These are phyloP conservation scores for Yamadazyma spencermartinsiae DNA, from an alignment of 1,139 yeast species.

Conservation along the genomic window DNA sequence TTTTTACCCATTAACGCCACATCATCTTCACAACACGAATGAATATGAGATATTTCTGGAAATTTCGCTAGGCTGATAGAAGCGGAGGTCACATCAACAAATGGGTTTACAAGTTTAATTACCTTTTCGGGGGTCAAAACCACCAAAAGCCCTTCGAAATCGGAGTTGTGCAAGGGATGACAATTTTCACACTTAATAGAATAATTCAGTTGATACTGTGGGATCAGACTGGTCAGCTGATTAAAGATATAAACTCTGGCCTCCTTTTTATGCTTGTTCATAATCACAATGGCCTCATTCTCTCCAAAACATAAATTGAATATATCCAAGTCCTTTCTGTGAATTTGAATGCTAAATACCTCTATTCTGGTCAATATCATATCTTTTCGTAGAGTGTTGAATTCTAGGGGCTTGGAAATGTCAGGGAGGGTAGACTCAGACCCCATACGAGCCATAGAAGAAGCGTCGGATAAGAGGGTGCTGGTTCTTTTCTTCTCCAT, in stretches of 20 bases:
- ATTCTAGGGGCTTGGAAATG: slow-evolving; percentile 25
- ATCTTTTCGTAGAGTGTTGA: slow-evolving; percentile 54
- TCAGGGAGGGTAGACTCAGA: slow-evolving; percentile 38
- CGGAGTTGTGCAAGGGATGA: slow-evolving; percentile 31
- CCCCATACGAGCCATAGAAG: slow-evolving; percentile 65
- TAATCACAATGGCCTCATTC: slow-evolving; percentile 60
- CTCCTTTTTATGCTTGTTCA: slow-evolving; percentile 30
- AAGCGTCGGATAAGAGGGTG: slow-evolving; percentile 53
- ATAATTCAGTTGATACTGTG: slow-evolving; percentile 35
- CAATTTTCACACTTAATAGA: slow-evolving; percentile 44
- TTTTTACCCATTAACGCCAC: slow-evolving; percentile 25
- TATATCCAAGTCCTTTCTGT: slow-evolving; percentile 37
- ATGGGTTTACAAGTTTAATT: slow-evolving; percentile 62
- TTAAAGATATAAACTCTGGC: slow-evolving; percentile 54
- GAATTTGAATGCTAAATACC: slow-evolving; percentile 33
- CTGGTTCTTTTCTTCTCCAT: slow-evolving; percentile 56
- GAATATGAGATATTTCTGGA: slow-evolving; percentile 21
- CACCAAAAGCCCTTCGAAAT: slow-evolving; percentile 44
- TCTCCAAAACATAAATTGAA: slow-evolving; percentile 48
- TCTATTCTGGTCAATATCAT: slow-evolving; percentile 65
- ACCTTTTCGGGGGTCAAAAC: slow-evolving; percentile 32
- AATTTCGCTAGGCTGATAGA: slow-evolving; percentile 23
- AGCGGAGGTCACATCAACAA: slow-evolving; percentile 52
- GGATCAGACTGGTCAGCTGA: slow-evolving; percentile 32
- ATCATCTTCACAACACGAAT: slow-evolving; percentile 29